Conservation (phyloP, 768 basidiomycete genomes). For the Fistulinella prunicolor region DNA sequence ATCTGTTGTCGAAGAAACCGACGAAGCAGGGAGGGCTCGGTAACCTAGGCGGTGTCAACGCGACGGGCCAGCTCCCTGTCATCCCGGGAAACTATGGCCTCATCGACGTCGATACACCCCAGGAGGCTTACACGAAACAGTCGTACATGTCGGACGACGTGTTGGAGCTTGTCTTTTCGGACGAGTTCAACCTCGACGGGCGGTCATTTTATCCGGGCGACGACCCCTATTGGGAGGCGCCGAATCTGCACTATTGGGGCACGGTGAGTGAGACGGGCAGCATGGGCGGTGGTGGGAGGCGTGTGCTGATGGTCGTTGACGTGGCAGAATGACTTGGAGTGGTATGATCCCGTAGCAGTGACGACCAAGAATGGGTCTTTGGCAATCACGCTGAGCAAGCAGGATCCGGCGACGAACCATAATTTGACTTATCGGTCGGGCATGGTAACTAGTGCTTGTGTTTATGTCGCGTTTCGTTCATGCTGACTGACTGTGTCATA, state of each 20-base stretch:
- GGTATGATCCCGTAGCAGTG: conserved; percentile 55
- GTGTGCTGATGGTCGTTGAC: conserved; percentile 8
- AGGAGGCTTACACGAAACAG: conserved; percentile 38
- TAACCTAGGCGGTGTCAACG: conserved; percentile 76
- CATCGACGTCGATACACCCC: conserved; percentile 55
- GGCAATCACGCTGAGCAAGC: conserved; percentile 47
- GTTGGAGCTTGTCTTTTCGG: conserved; percentile 64
- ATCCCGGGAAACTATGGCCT: conserved; percentile 44
- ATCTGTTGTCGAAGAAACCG: conserved; percentile 40
- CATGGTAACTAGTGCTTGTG: conserved; percentile 26
- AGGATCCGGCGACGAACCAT: conserved; percentile 40
- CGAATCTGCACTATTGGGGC: conserved; percentile 67
- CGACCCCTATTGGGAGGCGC: conserved; percentile 58
- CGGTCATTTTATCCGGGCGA: conserved; percentile 68
- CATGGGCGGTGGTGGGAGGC: too few relatives aligned
- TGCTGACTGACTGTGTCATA: conserved; percentile 22
- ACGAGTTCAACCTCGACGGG: conserved; percentile 78
- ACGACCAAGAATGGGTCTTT: conserved; percentile 52
- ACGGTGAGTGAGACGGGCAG: conserved; percentile 34
- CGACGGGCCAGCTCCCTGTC: conserved; percentile 59
- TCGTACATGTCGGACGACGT: conserved; percentile 38
- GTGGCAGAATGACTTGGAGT: conserved; percentile 44
- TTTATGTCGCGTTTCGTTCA: conserved; percentile 2
- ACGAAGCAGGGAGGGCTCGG: conserved; percentile 54
- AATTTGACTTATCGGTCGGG: conserved; percentile 45